Conservation (phyloP, 164 flowering plant species). For the Vitis riparia region DNA sequence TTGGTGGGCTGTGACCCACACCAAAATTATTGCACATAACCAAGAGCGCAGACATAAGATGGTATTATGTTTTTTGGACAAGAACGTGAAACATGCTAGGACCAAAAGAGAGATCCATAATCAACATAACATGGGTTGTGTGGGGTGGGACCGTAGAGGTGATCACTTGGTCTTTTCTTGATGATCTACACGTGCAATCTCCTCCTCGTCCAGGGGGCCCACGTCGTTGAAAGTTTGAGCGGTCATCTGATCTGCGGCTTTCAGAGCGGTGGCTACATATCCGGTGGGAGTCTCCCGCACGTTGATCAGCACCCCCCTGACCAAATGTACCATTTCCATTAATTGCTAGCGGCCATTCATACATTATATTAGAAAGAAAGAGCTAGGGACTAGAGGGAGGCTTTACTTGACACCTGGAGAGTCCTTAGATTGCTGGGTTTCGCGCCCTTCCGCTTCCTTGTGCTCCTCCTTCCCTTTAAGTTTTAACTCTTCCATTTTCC, state of each 20-base stretch:
- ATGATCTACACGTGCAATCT: conserved; percentile 15
- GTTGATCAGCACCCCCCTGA: conserved; percentile 13
- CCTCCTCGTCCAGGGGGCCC: conserved; percentile 35
- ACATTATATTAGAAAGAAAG: too few relatives aligned
- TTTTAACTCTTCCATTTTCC: conserved; percentile 52
- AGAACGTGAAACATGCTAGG: too few relatives aligned
- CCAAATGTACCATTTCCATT: background rate
- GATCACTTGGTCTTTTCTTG: conserved; percentile 35
- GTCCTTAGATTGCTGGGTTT: background rate
- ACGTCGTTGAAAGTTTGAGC: conserved; percentile 57
- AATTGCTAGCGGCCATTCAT: too few relatives aligned
- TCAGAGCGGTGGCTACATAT: conserved; percentile 22
- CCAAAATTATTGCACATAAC: too few relatives aligned
- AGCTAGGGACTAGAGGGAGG: too few relatives aligned
- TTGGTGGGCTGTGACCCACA: too few relatives aligned
- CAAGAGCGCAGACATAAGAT: too few relatives aligned
- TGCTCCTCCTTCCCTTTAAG: conserved; percentile 24
- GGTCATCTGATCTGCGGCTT: conserved; percentile 41
- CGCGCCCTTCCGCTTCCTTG: conserved; percentile 15
- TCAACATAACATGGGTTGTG: too few relatives aligned
- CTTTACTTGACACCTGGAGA: too few relatives aligned
- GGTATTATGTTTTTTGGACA: too few relatives aligned
- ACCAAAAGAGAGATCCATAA: too few relatives aligned
- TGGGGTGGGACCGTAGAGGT: too few relatives aligned
- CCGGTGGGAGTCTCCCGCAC: conserved; percentile 27